Base-by-base conservation (phyloP, 2,329 filamentous ascomycete species). In the Calycina herbarum region DNA sequence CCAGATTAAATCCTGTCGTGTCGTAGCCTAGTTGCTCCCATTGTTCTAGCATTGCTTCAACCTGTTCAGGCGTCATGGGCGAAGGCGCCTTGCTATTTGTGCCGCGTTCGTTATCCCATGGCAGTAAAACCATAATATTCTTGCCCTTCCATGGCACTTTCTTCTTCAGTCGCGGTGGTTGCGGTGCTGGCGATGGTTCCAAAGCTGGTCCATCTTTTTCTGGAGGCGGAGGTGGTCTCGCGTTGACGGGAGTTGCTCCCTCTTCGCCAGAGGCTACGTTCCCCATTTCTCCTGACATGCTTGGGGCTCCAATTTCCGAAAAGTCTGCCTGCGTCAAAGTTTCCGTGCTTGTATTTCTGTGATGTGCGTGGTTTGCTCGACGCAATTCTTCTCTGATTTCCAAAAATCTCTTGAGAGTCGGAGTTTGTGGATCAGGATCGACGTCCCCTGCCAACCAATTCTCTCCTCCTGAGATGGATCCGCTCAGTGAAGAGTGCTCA, bases 61-160 rank as follows among this genome's bases (percentile, higher is more conserved):
- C 84, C 61, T 89, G 86, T 20, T 81, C 77, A 42, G 82, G 77
- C 3, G 78, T 80, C 58, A 91, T 78, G 3, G 88, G 87, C 64
- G 81, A 77, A 0, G 85, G 83, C 0, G 81, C 78, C 45, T 82
- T 81, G 51, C 84, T 85, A 1, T 81, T 80, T 56, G 83, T 81
- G 24, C 89, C 89, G 69, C 89, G 84, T 62, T 86, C 83, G 62
- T 90, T 88, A 67, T 91, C 87, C 57, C 84, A 80, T 5, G 91
- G 91, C 24, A 94, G 78, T 31, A 88, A 80, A 56, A 94, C 87
- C 72, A 91, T 78, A 62, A 92, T 92, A 66, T 86, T 88, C 79
- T 92, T 93, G 65, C 89, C 89, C 73, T 85, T 89, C 89, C 90
- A 93, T 57, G 84, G 83, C 2, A 94, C 82, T 78, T 89, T 92